Percentiles rank a stretch among this genome's conserved stretches.
phyloP scores from a whole-genome alignment of 2,329 filamentous ascomycete genomes.

The Delphinella strobiligena region DNA sequence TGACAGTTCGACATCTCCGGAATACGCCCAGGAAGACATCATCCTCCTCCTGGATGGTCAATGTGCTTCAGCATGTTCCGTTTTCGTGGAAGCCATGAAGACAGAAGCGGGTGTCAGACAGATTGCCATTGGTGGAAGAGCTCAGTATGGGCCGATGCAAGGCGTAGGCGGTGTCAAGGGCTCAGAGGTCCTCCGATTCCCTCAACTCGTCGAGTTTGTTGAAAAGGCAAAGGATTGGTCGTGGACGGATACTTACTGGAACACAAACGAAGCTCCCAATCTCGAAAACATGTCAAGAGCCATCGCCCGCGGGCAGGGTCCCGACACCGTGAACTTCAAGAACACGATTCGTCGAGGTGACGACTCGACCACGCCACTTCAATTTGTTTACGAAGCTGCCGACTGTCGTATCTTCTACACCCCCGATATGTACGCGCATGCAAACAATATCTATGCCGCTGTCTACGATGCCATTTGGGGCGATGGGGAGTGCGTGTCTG shows the following conservation, averaged over 20 bases:
- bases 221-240: too few species aligned
- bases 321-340: conserved; percentile 16
- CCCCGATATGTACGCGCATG: conserved; percentile 33
- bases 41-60: conserved; percentile 30
- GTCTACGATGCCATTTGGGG: conserved; percentile 21
- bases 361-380: conserved; percentile 31
- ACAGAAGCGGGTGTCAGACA: conserved; percentile 26
- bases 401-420: conserved; percentile 43
- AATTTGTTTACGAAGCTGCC: conserved; percentile 36
- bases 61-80: conserved; percentile 31
- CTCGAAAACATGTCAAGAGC: background rate
- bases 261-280: conserved; percentile 1
- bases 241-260: too few species aligned
- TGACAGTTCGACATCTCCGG: conserved; percentile 19
- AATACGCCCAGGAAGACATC: conserved; percentile 27
- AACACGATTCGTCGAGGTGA: conserved; percentile 20
- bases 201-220: background rate
- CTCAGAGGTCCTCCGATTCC: conserved; percentile 18
- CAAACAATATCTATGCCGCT: conserved; percentile 35
- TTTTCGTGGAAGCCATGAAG: conserved; percentile 29
- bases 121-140: conserved; percentile 27
- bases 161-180: conserved; percentile 30
- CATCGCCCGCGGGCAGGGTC: background rate
- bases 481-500: conserved; percentile 11
- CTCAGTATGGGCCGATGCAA: conserved; percentile 28